A percentile compares a stretch with the other conserved stretches of the same genome.
These are phyloP conservation scores for Neurospora africana DNA, from an alignment of 495 filamentous ascomycete genomes.

Conservation along the genomic window DNA sequence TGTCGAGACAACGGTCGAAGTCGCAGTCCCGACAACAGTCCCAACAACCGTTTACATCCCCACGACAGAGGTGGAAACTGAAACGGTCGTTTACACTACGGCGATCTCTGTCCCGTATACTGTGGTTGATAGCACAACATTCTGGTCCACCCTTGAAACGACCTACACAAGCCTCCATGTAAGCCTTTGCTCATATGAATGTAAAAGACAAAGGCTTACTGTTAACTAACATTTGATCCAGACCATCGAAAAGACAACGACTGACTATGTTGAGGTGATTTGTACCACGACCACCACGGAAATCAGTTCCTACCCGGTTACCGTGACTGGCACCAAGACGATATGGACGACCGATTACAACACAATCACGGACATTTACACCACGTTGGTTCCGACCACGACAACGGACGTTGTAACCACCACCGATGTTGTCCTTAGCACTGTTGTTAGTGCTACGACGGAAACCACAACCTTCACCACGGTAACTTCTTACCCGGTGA, in stretches of 20 bases:
- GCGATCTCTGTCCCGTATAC: conserved; percentile 5
- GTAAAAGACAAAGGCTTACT: background rate
- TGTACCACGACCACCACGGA: conserved; percentile 6
- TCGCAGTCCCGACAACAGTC: background rate
- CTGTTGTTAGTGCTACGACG: conserved; percentile 16
- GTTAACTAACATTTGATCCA: background rate
- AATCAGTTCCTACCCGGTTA: conserved; percentile 10
- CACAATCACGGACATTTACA: conserved; percentile 19
- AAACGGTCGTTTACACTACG: conserved; percentile 5
- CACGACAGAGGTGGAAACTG: conserved; percentile 1
- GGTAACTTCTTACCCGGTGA: conserved; percentile 15
- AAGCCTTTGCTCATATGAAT: background rate
- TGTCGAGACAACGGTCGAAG: background rate
- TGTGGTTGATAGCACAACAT: background rate
- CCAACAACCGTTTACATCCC: conserved; percentile 8
- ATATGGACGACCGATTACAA: conserved; percentile 12
- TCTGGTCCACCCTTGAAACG: conserved; percentile 2
- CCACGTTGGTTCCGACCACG: conserved; percentile 17
- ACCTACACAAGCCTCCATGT: conserved; percentile 4
- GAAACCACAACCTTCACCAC: conserved; percentile 9
- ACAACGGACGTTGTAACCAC: conserved; percentile 13
- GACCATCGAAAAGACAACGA: conserved; percentile 3
- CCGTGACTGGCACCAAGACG: conserved; percentile 19
- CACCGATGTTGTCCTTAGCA: conserved; percentile 12
- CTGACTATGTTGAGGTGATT: background rate